Conservation (phyloP, 495 filamentous ascomycete genomes). For the Penicillium canescens region DNA sequence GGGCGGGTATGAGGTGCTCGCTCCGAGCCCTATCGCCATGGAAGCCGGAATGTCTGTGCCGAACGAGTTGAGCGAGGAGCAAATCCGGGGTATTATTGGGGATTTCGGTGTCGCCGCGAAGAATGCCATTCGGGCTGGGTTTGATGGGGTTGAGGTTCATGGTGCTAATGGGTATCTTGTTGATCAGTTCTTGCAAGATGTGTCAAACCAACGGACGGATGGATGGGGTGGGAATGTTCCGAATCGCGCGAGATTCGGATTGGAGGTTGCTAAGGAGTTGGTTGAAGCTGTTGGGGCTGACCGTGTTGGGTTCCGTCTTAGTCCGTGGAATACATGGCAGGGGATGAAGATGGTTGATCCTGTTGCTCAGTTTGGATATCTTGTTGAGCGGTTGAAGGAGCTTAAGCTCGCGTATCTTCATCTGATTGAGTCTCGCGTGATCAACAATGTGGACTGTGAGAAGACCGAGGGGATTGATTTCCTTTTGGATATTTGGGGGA, state of each 20-base stretch:
- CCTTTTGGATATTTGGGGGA: constrained; percentile 38
- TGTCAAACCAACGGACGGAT: constrained; percentile 63
- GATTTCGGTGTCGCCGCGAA: constrained; percentile 63
- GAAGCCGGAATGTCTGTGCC: constrained; percentile 35
- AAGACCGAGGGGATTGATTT: constrained; percentile 51
- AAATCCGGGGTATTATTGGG: constrained; percentile 55
- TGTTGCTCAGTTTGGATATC: constrained; percentile 59
- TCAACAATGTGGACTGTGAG: constrained; percentile 46
- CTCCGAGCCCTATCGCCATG: constrained; percentile 44
- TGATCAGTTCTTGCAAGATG: constrained; percentile 72
- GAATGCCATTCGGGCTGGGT: constrained; percentile 67
- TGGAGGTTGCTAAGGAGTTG: constrained; percentile 66
- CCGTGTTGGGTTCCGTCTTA: constrained; percentile 61
- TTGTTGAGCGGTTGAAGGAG: constrained; percentile 49
- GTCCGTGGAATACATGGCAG: constrained; percentile 65
- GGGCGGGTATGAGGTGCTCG: constrained; percentile 42
- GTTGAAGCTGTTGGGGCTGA: constrained; percentile 63
- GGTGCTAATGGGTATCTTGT: constrained; percentile 74
- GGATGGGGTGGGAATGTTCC: constrained; percentile 70
- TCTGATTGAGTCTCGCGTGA: constrained; percentile 55
- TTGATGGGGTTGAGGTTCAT: constrained; percentile 78
- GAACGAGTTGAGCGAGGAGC: constrained; percentile 49
- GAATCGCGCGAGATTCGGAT: constrained; percentile 63
- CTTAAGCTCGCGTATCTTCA: constrained; percentile 66
- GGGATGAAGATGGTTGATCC: constrained; percentile 68